A percentile compares a stretch with the other conserved stretches of the same genome.
Conservation (phyloP, 1,139 yeast species). For the Kurtzmaniella quercitrusa region DNA sequence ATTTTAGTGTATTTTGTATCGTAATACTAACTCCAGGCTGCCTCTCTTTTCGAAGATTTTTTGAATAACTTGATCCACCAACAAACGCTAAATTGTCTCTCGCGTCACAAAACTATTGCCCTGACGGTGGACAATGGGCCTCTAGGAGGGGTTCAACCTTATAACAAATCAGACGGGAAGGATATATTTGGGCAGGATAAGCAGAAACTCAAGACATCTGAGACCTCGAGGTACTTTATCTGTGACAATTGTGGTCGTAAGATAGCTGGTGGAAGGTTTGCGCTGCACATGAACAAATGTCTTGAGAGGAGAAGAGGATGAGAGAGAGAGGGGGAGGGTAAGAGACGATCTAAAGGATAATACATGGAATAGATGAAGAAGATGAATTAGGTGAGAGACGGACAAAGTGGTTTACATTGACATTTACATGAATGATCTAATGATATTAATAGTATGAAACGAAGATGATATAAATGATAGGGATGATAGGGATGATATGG, state of each 20-base stretch:
- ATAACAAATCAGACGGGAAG: conserved; percentile 15
- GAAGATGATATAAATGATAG: no score
- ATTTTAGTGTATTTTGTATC: neutral
- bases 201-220: conserved; percentile 33
- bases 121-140: conserved; percentile 15
- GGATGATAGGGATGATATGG: no score
- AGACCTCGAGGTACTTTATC: conserved; percentile 53
- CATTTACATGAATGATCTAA: no score
- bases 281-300: conserved; percentile 89
- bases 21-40: conserved; percentile 18
- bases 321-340: neutral
- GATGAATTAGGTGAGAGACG: no score
- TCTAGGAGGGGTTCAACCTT: conserved; percentile 9
- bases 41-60: conserved; percentile 31
- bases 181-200: conserved; percentile 44
- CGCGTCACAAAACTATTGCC: conserved; percentile 22
- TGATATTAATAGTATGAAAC: no score
- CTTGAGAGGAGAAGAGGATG: conserved; percentile 38
- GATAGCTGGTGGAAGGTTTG: conserved; percentile 87
- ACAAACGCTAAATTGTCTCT: conserved; percentile 26
- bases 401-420: no score
- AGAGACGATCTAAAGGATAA: no score
- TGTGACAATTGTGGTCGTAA: conserved; percentile 82
- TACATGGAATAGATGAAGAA: no score
- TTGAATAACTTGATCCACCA: conserved; percentile 31